Evolutionary conservation across 495 filamentous ascomycete species (phyloP), one percentile per base, ranked within the genome.

Genomic region (Xylaria telfairii): DNA sequence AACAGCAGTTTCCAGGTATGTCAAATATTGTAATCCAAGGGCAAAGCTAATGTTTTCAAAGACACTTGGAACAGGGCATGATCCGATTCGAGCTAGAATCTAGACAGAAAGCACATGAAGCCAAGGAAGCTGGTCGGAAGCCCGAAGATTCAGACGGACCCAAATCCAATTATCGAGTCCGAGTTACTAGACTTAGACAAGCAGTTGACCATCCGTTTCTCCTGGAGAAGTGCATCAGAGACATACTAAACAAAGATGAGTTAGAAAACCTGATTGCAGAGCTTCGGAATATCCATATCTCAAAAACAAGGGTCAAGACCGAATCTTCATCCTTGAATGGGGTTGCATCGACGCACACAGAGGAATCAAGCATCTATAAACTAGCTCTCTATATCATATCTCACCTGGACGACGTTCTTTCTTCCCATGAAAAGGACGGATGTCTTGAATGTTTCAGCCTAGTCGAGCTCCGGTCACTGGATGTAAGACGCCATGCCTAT

Each of bases 121-220:
- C 21, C 10, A 26, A 13, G 9, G 49, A 57, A 54, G 26, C 10
- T 19, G 4, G 9, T 19, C 26, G 17, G 30, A 0, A 30, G 4
- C 51, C 26, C 10, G 37, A 46, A 30, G 3, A 47, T 62, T n/a
- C 15, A 30, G 65, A 49, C 4, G 65, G 5, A 9, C 53, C 53
- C 7, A 65, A 15, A 9, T 64, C 59, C n/a, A 72, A 44, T 32
- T 61, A 54, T 30, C 24, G 46, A 5, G 24, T 57, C 28, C 61
- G 42, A 24, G 13, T n/a, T 34, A 69, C 13, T 8, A 37, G 68
- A 17, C 68, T 75, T 26, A 69, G 73, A 17, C 73, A 75, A 66
- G 71, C 73, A 15, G 69, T 64, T 9, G 66, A 72, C 0, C 73
- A 77, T 53, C 73, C 69, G 1, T 76, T 70, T 32, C 72, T 76